Percentiles rank a stretch among this genome's conserved stretches.
phyloP scores from a whole-genome alignment of 768 basidiomycete species.

The Dacryopinax spathularia region DNA sequence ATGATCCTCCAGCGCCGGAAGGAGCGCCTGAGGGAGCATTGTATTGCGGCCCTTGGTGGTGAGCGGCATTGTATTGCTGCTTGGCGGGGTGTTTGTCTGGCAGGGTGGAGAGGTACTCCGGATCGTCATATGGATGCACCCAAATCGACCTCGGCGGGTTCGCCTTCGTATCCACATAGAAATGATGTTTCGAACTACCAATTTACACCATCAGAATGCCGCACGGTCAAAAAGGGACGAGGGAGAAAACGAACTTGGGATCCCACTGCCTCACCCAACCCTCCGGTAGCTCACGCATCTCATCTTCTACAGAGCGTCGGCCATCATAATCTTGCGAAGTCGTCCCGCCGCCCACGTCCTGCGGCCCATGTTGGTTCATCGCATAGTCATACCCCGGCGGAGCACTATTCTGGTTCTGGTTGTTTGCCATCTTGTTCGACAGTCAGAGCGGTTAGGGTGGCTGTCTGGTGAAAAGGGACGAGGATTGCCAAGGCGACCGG shows the following conservation, averaged over 20 bases:
- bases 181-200: constrained; percentile 31
- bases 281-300: constrained; percentile 28
- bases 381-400: neutral
- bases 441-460: neutral
- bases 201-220: neutral
- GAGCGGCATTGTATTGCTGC: neutral
- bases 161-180: constrained; percentile 51
- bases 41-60: constrained; percentile 8
- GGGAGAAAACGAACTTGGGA: constrained; percentile 9
- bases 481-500: no score
- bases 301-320: neutral
- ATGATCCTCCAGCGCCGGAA: neutral
- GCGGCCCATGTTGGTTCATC: neutral
- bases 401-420: neutral
- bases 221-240: neutral
- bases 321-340: neutral
- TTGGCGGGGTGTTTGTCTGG: constrained; percentile 33
- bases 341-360: neutral
- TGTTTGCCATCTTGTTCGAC: neutral
- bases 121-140: constrained; percentile 60
- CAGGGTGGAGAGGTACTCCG: constrained; percentile 43
- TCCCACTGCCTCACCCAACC: constrained; percentile 46
- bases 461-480: neutral
- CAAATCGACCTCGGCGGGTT: constrained; percentile 53
- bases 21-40: neutral